Conservation (phyloP, 257 asterid species). For the Plantago major region DNA sequence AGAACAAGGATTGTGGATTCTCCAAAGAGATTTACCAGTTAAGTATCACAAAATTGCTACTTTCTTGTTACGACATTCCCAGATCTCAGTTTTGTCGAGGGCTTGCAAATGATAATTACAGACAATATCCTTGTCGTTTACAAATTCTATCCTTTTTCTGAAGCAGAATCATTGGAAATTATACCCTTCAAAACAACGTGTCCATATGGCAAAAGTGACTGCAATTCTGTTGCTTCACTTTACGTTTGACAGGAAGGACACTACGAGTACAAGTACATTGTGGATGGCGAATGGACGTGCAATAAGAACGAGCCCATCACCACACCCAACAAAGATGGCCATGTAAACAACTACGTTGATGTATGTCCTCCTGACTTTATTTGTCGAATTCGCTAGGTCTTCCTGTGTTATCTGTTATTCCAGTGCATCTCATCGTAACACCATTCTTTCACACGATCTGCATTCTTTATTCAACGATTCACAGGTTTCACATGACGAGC, state of each 20-base stretch:
- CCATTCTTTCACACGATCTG: not conserved
- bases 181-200: too few species aligned
- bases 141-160: too few species aligned
- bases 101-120: not conserved
- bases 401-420: not conserved
- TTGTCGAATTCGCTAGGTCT: not conserved
- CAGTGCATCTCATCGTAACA: not conserved
- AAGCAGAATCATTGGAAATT: too few species aligned
- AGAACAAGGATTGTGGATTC: conserved; percentile 58
- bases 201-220: not conserved
- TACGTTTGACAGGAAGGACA: conserved; percentile 64
- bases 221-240: conserved; percentile 4
- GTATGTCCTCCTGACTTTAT: conserved; percentile 26
- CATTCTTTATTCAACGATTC: not conserved
- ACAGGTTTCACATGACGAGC: conserved; percentile 53
- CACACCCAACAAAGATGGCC: conserved; percentile 70
- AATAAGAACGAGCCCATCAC: conserved; percentile 54
- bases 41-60: conserved; percentile 20
- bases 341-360: conserved; percentile 75
- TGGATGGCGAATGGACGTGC: conserved; percentile 75
- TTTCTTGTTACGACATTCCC: not conserved
- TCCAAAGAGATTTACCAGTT: conserved; percentile 65
- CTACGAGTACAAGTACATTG: conserved; percentile 85
- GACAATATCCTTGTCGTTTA: not conserved
- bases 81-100: not conserved